Evolutionary conservation across 495 filamentous ascomycete species (phyloP).

Genomic region (Hypoxylon crocopeplum): DNA sequence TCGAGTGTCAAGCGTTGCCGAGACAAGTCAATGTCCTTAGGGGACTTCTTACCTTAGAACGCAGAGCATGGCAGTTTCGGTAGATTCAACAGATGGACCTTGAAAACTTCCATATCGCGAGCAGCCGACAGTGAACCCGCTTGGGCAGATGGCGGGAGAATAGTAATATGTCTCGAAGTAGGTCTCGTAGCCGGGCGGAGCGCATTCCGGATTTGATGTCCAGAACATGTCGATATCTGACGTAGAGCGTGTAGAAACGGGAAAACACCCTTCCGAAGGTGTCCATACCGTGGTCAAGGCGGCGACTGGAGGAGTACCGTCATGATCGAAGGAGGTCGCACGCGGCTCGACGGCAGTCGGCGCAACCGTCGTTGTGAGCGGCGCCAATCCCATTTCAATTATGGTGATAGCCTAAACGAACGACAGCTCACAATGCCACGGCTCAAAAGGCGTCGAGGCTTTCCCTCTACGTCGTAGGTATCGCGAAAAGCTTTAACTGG

Average conservation of each 20-base stretch:
- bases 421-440: too few relatives aligned
- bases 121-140: conserved; percentile 23
- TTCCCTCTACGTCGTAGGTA: too few relatives aligned
- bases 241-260: conserved; percentile 8
- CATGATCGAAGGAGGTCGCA: conserved; percentile 15
- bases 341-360: conserved; percentile 4
- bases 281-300: conserved; percentile 28
- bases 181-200: conserved; percentile 19
- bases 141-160: conserved; percentile 29
- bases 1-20: neutral
- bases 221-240: conserved; percentile 24
- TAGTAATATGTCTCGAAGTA: conserved; percentile 28
- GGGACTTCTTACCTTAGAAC: conserved; percentile 13
- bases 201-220: conserved; percentile 7
- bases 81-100: conserved; percentile 25
- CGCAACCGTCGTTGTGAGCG: conserved; percentile 18
- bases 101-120: conserved; percentile 21
- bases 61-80: conserved; percentile 35
- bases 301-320: conserved; percentile 26
- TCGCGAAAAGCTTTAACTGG: too few relatives aligned
- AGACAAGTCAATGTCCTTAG: neutral
- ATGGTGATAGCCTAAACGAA: too few relatives aligned
- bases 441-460: too few relatives aligned
- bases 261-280: conserved; percentile 10
- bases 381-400: conserved; percentile 13